phyloP scores from a whole-genome alignment of 2,329 filamentous ascomycete genomes.

The Trichophyton benhamiae region DNA sequence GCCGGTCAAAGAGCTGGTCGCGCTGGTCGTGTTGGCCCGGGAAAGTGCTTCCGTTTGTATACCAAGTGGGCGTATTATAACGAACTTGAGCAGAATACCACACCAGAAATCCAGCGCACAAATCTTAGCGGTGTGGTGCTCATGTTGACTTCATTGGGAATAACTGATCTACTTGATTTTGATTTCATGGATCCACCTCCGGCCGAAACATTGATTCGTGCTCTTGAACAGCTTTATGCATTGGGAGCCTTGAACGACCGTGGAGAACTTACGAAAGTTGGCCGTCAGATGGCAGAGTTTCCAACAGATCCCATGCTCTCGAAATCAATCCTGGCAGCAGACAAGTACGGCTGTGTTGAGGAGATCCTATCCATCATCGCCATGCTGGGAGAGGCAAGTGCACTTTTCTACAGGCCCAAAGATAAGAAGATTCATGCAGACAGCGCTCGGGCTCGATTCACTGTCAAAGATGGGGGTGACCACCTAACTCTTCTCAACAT shows the following conservation, averaged over 20 bases:
- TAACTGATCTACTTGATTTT: constrained; percentile 85
- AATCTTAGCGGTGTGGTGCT: constrained; percentile 77
- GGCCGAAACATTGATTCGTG: constrained; percentile 75
- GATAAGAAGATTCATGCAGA: constrained; percentile 97
- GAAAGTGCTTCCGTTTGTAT: constrained; percentile 87
- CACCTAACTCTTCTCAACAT: constrained; percentile 81
- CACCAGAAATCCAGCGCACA: constrained; percentile 83
- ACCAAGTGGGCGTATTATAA: constrained; percentile 91
- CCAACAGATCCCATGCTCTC: constrained; percentile 85
- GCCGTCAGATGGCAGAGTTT: constrained; percentile 90
- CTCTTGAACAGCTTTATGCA: constrained; percentile 82
- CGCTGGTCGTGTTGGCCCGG: constrained; percentile 80
- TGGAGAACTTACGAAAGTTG: constrained; percentile 79
- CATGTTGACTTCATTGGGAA: constrained; percentile 76
- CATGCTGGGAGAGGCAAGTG: constrained; percentile 79
- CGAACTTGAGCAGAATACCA: constrained; percentile 83
- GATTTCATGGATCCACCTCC: constrained; percentile 94
- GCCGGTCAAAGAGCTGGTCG: constrained; percentile 88
- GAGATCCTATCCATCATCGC: constrained; percentile 89
- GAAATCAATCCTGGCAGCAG: constrained; percentile 75
- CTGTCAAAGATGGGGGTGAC: constrained; percentile 80
- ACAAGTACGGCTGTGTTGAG: constrained; percentile 83
- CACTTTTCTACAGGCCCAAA: constrained; percentile 87
- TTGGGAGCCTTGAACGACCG: constrained; percentile 79
- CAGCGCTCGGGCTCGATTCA: constrained; percentile 77